Evolutionary conservation across 352 stramenopile genomes (phyloP), one percentile per base, ranked within the genome.

Genomic region (Pythium grandisporangium): DNA sequence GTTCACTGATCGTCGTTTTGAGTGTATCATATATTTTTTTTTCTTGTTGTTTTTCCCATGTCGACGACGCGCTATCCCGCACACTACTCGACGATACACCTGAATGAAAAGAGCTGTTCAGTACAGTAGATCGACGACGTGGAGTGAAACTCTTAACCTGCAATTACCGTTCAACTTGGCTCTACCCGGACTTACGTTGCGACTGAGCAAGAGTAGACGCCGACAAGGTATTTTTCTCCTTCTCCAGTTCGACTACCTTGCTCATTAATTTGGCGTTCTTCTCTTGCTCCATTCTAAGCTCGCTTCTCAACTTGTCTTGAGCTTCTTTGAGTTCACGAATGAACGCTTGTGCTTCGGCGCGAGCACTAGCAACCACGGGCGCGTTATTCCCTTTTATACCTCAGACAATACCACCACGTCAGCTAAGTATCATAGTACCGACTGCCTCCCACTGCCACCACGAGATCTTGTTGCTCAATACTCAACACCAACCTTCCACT

Each of bases 21-120:
- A 92, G 45, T 10, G 78, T 89, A 10, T 64, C 47, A 19, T 89
- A 69, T 38, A 92, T 89, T 41, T 84, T 86, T 2, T 64, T 48
- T 4, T 65, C 45, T 37, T 89, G 75, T 42, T 92, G 68, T 21
- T 76, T 72, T 59, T 85, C 78, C 77, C 74, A 91, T n/a, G n/a
- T n/a, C n/a, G n/a, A n/a, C n/a, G n/a, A n/a, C n/a, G n/a, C n/a
- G n/a, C n/a, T n/a, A n/a, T n/a, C n/a, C n/a, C n/a, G n/a, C n/a
- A n/a, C n/a, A n/a, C n/a, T n/a, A n/a, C n/a, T n/a, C n/a, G n/a
- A n/a, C n/a, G n/a, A n/a, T n/a, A n/a, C n/a, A n/a, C n/a, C n/a
- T n/a, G n/a, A n/a, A n/a, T n/a, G n/a, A n/a, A n/a, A n/a, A n/a
- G n/a, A n/a, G n/a, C n/a, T n/a, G n/a, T n/a, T n/a, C n/a, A n/a